Base-by-base conservation (phyloP, 495 filamentous ascomycete species). In the Trichoderma reesei region DNA sequence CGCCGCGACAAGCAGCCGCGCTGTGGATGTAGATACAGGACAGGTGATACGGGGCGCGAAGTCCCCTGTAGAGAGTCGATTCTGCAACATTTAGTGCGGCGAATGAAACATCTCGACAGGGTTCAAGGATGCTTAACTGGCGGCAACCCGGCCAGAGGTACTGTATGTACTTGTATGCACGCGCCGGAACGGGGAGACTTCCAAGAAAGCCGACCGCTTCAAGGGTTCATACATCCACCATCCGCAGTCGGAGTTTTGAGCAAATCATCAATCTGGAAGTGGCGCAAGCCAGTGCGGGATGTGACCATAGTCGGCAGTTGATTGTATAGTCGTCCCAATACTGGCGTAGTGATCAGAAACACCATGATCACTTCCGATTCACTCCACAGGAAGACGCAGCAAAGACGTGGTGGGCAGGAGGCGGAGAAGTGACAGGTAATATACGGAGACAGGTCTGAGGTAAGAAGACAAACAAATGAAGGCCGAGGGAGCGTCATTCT, bases 51-150 rank as follows among this genome's bases (percentile, higher is more conserved):
- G 26, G 26, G 26, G 26, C 26, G 26, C 26, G 1, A 26, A 33
- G 9, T 31, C 33, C 26, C 51, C 31, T 34, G 20, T 54, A 6
- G 11, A 14, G 16, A 44, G 41, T 44, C 38, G 51, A 56, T 56
- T 56, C 51, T 34, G 51, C 51, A 56, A 10, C 14, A 56, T 34
- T 13, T 56, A 34, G 51, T 56, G 51, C 18, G 26, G 7, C 18
- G 31, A n/a, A 31, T 34, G 51, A 56, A 56, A 56, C 51, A n/a
- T 10, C 34, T 34, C 5, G 20, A 33, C 51, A 56, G 51, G 51
- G 51, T 56, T 36, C 51, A 56, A 5, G 51, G 51, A 56, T 56
- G 51, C 51, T 56, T 56, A 56, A 56, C 34, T 56, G 51, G 31
- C 51, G 34, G 26, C 26, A 34, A 20, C 18, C 26, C 51, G 20